These are phyloP conservation scores for Phylloporus arenicola DNA, from an alignment of 768 basidiomycete genomes.

Conservation along the genomic window DNA sequence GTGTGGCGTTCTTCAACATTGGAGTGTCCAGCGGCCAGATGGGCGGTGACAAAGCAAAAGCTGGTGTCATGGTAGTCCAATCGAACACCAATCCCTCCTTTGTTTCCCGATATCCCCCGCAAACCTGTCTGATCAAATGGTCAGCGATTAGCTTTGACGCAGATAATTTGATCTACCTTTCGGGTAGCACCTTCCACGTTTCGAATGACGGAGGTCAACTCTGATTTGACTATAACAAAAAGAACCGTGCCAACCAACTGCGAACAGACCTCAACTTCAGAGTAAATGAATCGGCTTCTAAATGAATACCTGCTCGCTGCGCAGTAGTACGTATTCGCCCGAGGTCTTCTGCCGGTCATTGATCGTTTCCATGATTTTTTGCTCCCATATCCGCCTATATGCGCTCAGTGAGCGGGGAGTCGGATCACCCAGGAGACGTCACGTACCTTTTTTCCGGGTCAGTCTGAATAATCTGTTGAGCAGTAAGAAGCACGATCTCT, in stretches of 20 bases:
- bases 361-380: constrained; percentile 71
- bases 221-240: constrained; percentile 75
- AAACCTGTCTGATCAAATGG: constrained; percentile 61
- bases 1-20: constrained; percentile 88
- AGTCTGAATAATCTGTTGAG: constrained; percentile 93
- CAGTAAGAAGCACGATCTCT: constrained; percentile 96
- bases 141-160: background rate
- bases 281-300: background rate
- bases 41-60: constrained; percentile 94
- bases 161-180: constrained; percentile 52
- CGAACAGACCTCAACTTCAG: constrained; percentile 1
- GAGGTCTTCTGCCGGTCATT: constrained; percentile 63
- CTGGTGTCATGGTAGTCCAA: constrained; percentile 87
- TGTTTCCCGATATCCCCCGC: constrained; percentile 93
- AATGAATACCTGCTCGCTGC: constrained; percentile 78
- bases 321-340: constrained; percentile 73
- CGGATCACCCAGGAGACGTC: background rate
- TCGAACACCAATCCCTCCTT: constrained; percentile 93
- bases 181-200: constrained; percentile 90
- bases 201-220: constrained; percentile 71
- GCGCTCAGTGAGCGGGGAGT: background rate
- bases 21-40: constrained; percentile 91
- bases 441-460: constrained; percentile 87
- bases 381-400: constrained; percentile 83
- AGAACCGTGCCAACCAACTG: constrained; percentile 95